These are phyloP conservation scores for Carex kokanica DNA, from an alignment of 176 grass and related monocot genomes.

Conservation along the genomic window DNA sequence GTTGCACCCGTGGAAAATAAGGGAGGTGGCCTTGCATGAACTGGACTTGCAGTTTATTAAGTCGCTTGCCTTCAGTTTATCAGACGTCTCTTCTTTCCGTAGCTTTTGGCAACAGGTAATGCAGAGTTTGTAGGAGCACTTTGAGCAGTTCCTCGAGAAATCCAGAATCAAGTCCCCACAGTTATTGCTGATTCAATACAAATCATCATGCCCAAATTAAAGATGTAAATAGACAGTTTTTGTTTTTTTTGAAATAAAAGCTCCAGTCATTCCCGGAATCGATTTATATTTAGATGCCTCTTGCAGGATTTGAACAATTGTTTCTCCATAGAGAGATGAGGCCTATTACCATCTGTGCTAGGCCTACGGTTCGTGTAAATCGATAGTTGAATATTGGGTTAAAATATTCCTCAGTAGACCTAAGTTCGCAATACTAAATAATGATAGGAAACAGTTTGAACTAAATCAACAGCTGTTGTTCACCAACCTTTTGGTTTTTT, in stretches of 20 bases:
- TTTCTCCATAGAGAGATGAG: too few species aligned
- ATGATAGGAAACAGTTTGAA: background rate
- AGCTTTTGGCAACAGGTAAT: constrained; percentile 79
- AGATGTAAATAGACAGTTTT: background rate
- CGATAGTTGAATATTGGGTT: background rate
- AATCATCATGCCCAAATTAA: constrained; percentile 14
- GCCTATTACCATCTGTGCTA: too few species aligned
- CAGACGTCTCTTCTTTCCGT: constrained; percentile 38
- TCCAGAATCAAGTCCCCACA: constrained; percentile 46
- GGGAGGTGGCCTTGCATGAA: constrained; percentile 7
- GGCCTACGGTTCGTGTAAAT: background rate
- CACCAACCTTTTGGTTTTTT: background rate
- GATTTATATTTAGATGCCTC: too few species aligned
- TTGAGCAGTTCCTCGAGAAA: constrained; percentile 70
- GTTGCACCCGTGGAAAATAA: constrained; percentile 11
- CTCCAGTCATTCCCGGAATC: too few species aligned
- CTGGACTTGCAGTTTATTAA: constrained; percentile 8
- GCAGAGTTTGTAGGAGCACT: constrained; percentile 78
- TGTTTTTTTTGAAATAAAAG: background rate
- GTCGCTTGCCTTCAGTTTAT: constrained; percentile 19
- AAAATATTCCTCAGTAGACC: background rate
- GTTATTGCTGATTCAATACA: constrained; percentile 60
- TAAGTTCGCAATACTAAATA: background rate
- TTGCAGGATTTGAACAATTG: too few species aligned
- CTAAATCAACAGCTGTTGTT: background rate